Evolutionary conservation across 495 filamentous ascomycete species (phyloP), one percentile per base, ranked within the genome.

Genomic region (Penicillium alfredii): DNA sequence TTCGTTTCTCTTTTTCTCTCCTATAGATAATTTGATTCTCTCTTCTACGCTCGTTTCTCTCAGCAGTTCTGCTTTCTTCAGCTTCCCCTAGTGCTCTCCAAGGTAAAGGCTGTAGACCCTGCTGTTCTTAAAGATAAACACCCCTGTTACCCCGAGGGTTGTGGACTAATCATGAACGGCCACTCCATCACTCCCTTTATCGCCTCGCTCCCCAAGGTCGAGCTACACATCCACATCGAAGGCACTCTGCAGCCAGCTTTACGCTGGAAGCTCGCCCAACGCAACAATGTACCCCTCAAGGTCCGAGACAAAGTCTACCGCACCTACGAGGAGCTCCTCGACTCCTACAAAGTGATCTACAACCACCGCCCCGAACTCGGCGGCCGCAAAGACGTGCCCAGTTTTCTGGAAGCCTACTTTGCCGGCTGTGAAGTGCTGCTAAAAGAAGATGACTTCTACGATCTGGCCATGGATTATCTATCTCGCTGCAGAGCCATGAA

Each of bases 191-290:
- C 42, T 9, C 44, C 53, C 1, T 61, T 63, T 36, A 57, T 66
- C 26, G 44, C 45, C 2, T 22, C 33, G 3, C 48, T 69, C 6
- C 64, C 66, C 10, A 69, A 69, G 25, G 61, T 63, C 13, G 64
- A 69, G 28, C 63, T 68, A 16, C 64, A 69, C 34, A 36, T 68
- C 17, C 66, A 69, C 40, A 66, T 68, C 31, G 66, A 69, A 53
- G 66, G 66, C 26, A 64, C 61, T 7, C 51, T 69, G 8, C 61
- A 49, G 3, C 64, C 66, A 10, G 30, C 53, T 21, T 47, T 67
- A 2, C 51, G 55, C 21, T 65, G 62, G 58, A 45, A 57, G 12
- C 50, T 69, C 6, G 53, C 64, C 5, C 47, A 55, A 7, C 55
- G 61, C n/a, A 68, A 69, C 43, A 46, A 47, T 8, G 52, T 67